Evolutionary conservation across 2,329 filamentous ascomycete genomes (phyloP), one percentile per base, ranked within the genome.

Genomic region (Trichoderma citrinoviride): DNA sequence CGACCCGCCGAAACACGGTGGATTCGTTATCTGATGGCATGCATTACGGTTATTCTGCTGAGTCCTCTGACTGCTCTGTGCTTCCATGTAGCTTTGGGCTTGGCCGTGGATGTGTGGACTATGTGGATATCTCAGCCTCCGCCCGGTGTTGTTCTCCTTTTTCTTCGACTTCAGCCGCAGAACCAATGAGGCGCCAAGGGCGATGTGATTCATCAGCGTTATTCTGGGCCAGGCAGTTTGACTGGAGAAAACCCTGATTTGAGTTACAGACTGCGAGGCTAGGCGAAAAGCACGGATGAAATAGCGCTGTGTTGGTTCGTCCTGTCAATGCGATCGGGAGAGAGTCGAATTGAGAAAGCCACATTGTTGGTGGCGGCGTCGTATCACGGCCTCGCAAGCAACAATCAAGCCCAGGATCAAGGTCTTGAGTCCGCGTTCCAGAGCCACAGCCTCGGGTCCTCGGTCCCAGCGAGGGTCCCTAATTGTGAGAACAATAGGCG

Each of bases 1-100:
- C 65, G 91, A 95, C 65, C 79, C 83, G 29, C 82, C 82, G 2
- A 76, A 73, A 62, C 82, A 85, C 66, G 80, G 80, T 33, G 82
- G 82, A 8, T 85, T 84, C 73, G 81, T 78, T 66, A 78, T 85
- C 14, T 83, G 72, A 78, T 53, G 27, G 40, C 8, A 15, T 8
- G 33, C n/a, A 15, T 25, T 7, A 29, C 23, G 19, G 19, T 19
- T 44, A 53, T 25, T 27, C 29, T 56, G 52, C 23, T 49, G 4
- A n/a, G 43, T 7, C 44, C 52, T 29, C 12, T 14, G 4, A 12
- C 43, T 49, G 52, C 29, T 8, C 37, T 21, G 3, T 54, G 25
- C 49, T 53, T 21, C 40, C 14, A 37, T 29, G 25, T 33, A 40
- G 41, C 21, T 49, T 25, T 19, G n/a, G 27, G n/a, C 14, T 61